Percentiles rank a stretch among this genome's conserved stretches.
phyloP scores from a whole-genome alignment of 306 rosid genomes.

The Quercus dentata region DNA sequence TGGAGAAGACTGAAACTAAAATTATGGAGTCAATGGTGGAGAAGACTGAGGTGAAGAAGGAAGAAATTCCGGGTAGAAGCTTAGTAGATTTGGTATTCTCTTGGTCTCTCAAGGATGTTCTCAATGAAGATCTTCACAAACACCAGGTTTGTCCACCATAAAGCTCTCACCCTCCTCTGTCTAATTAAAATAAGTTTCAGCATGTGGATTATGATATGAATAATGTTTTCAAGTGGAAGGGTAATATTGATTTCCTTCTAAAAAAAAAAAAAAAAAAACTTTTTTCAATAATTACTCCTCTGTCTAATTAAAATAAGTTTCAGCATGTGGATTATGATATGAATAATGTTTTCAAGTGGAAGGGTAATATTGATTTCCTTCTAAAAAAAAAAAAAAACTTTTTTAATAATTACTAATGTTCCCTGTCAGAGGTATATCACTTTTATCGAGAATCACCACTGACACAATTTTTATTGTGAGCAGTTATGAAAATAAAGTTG shows the following conservation, averaged over 20 bases:
- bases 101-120: constrained; percentile 37
- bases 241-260: not conserved
- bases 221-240: not conserved
- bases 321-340: too few relatives aligned
- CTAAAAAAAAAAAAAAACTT: too few relatives aligned
- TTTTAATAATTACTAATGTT: too few relatives aligned
- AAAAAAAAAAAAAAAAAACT: too few relatives aligned
- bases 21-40: too few relatives aligned
- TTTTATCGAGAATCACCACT: too few relatives aligned
- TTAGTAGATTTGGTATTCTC: constrained; percentile 25
- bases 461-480: too few relatives aligned
- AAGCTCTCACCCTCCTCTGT: not conserved
- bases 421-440: too few relatives aligned
- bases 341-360: too few relatives aligned
- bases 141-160: constrained; percentile 15
- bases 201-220: too few relatives aligned
- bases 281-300: not conserved
- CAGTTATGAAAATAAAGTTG: too few relatives aligned
- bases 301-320: not conserved
- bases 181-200: too few relatives aligned
- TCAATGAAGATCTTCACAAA: constrained; percentile 11
- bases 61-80: not conserved
- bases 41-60: not conserved
- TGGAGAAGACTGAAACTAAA: not conserved
- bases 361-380: not conserved